phyloP scores from a whole-genome alignment of 805 yeast genomes.

The Myxozyma monticola region DNA sequence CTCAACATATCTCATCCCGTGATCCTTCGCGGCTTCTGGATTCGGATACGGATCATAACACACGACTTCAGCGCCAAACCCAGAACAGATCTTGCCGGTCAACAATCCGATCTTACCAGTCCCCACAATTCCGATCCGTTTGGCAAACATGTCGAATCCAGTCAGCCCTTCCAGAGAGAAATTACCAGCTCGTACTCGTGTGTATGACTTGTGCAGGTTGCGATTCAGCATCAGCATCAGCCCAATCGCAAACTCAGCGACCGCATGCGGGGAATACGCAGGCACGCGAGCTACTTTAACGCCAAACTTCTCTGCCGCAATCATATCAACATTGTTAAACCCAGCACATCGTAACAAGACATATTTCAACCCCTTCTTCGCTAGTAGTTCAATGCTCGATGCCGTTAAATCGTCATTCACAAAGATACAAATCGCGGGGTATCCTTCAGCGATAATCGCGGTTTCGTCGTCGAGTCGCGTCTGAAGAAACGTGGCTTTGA shows the following conservation, averaged over 20 bases:
- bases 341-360: slow-evolving; percentile 35
- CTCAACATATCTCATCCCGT: slow-evolving; percentile 42
- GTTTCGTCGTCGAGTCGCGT: slow-evolving; percentile 32
- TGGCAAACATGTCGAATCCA: slow-evolving; percentile 39
- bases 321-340: slow-evolving; percentile 34
- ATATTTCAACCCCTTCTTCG: slow-evolving; percentile 27
- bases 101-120: slow-evolving; percentile 50
- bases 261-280: slow-evolving; percentile 36
- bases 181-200: slow-evolving; percentile 35
- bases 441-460: slow-evolving; percentile 28
- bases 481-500: slow-evolving; percentile 14
- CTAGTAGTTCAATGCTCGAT: slow-evolving; percentile 21
- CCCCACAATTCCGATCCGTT: slow-evolving; percentile 50
- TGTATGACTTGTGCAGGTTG: slow-evolving; percentile 34
- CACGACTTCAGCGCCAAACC: slow-evolving; percentile 47
- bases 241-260: slow-evolving; percentile 36
- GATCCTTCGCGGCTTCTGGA: slow-evolving; percentile 36
- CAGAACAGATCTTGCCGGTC: slow-evolving; percentile 46
- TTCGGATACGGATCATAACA: slow-evolving; percentile 46
- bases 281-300: slow-evolving; percentile 35
- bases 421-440: slow-evolving; percentile 32
- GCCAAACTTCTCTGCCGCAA: slow-evolving; percentile 30
- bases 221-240: slow-evolving; percentile 35
- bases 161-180: slow-evolving; percentile 35
- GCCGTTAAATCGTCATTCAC: slow-evolving; percentile 32